Evolutionary conservation across 2,329 filamentous ascomycete genomes (phyloP), one percentile per base, ranked within the genome.

Genomic region (Verticillium alfalfae): DNA sequence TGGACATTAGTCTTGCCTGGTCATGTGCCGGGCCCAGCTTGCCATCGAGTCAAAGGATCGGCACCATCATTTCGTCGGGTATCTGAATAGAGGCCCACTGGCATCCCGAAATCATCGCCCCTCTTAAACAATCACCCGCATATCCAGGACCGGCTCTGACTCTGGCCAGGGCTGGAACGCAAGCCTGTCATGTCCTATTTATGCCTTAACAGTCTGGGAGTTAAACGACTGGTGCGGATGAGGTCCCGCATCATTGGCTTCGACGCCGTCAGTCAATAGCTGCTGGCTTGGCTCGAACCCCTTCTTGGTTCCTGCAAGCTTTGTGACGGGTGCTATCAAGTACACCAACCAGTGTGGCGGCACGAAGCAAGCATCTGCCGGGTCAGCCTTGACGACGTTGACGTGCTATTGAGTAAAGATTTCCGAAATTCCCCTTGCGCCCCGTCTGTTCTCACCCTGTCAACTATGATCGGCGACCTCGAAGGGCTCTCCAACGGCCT

Each of bases 31-130:
- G 61, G 60, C 57, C 60, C 39, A 60, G 60, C 60, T 58, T 59
- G 58, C 58, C 26, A 37, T 62, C 52, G 45, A 61, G 60, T 60
- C 18, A 41, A 56, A 41, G 60, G 65, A 66, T 66, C 63, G 60
- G 52, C 63, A 60, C 60, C 64, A 59, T 66, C 65, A 64, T 63
- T 64, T 61, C 64, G 60, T 62, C 63, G 64, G 63, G 62, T 62
- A 65, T 66, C 64, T 65, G 64, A 57, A 12, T 26, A 22, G 45
- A 52, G 45, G 45, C 9, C 26, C 13, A 12, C 6, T n/a, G 45
- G 45, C 45, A 52, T 52, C 45, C 45, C 45, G 45, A 52, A 22
- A 52, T 26, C 45, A 26, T 52, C 18, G 10, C 45, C 45, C 9
- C 16, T 52, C 18, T 26, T 9, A n/a, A 52, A 22, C 16, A 1